Percentiles rank a stretch among this genome's conserved stretches.
These are phyloP conservation scores for Kernera saxatilis DNA, from an alignment of 345 rosid genomes.

Conservation along the genomic window DNA sequence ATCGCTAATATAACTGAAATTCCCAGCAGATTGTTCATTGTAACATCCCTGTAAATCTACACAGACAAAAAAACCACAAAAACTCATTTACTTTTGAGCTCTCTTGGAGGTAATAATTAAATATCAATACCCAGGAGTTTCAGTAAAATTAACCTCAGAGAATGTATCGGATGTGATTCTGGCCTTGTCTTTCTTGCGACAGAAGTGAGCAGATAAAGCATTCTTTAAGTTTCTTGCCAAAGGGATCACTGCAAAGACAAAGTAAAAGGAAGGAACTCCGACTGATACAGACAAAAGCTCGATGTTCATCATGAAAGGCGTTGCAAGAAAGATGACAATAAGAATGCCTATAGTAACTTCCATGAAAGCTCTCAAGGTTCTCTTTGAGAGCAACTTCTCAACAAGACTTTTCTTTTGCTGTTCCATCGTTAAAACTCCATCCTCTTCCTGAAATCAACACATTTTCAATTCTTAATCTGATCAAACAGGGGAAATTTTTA, in stretches of 20 bases:
- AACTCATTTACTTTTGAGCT: neutral
- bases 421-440: conserved; percentile 11
- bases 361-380: neutral
- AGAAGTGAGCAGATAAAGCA: conserved; percentile 24
- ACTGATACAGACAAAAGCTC: conserved; percentile 13
- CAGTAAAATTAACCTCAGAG: conserved; percentile 11
- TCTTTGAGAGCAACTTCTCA: conserved; percentile 6
- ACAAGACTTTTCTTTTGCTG: neutral
- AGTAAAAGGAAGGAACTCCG: conserved; percentile 31
- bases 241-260: conserved; percentile 19
- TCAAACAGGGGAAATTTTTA: neutral
- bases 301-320: conserved; percentile 26
- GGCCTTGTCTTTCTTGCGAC: conserved; percentile 13
- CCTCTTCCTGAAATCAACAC: conserved; percentile 2
- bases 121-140: neutral
- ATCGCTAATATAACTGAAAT: conserved; percentile 23
- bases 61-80: neutral
- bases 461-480: neutral
- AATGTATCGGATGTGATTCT: conserved; percentile 26
- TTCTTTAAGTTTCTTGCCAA: conserved; percentile 22
- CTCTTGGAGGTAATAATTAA: neutral
- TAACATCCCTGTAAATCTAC: conserved; percentile 26
- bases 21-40: conserved; percentile 26
- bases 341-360: conserved; percentile 22
- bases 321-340: conserved; percentile 26